Percentiles rank a stretch among this genome's conserved stretches.
Evolutionary conservation across 176 grass and related monocot species (phyloP).

Genomic region (Chloris gayana): DNA sequence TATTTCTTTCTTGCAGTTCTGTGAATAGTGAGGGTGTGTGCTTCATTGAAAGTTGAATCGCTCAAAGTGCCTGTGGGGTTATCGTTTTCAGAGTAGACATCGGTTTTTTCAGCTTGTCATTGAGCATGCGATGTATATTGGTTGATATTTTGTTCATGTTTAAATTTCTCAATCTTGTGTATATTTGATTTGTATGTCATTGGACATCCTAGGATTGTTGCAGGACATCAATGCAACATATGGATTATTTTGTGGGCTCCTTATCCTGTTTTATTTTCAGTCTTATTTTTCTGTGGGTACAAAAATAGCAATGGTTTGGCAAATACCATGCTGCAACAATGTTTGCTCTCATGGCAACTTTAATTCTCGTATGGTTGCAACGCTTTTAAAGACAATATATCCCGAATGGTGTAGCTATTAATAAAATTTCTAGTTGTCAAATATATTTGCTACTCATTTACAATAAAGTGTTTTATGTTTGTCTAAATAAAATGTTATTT

Average conservation of each 20-base stretch:
- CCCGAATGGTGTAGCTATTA: not conserved
- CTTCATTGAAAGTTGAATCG: constrained; percentile 68
- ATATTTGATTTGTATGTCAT: constrained; percentile 52
- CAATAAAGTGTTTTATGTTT: too few species aligned
- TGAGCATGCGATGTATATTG: constrained; percentile 62
- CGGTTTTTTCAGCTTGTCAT: constrained; percentile 58
- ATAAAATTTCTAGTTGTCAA: not conserved
- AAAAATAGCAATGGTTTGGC: not conserved
- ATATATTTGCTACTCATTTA: not conserved
- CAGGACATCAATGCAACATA: constrained; percentile 41
- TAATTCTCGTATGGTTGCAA: not conserved
- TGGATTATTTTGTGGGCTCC: constrained; percentile 32
- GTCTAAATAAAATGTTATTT: too few species aligned
- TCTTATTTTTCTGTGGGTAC: not conserved
- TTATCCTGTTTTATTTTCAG: not conserved
- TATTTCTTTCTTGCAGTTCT: constrained; percentile 51
- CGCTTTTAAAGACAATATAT: not conserved
- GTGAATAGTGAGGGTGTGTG: constrained; percentile 79
- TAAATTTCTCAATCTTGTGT: constrained; percentile 54
- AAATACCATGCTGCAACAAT: not conserved
- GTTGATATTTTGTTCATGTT: constrained; percentile 55
- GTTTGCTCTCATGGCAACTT: not conserved
- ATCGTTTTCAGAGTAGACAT: constrained; percentile 55
- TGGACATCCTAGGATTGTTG: constrained; percentile 45
- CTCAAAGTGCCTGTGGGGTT: constrained; percentile 41